Base-by-base conservation (phyloP, 768 basidiomycete genomes). In the Mycena latifolia region DNA sequence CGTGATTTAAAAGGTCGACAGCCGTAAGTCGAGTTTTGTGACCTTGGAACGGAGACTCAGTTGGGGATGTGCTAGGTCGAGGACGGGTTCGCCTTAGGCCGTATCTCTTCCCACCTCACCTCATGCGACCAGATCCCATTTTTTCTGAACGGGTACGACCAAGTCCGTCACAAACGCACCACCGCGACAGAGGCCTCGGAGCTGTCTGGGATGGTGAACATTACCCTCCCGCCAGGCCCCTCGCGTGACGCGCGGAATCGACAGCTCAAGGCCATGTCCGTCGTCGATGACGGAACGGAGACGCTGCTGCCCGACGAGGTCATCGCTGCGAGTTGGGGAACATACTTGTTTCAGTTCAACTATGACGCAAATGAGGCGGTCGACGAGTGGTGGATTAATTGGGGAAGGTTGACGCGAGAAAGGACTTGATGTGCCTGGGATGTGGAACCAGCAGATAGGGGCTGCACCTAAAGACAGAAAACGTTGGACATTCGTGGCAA, bases 281-380 rank as follows among this genome's bases (percentile, higher is more conserved):
- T 64, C 66, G 33, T 51, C 50, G 53, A 61, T 55, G 15, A 33
- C 22, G 46, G n/a, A 20, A 24, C 73, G 72, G 82, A 81, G 65
- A 76, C n/a, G n/a, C n/a, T n/a, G n/a, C n/a, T 77, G 60, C 85
- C 87, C 59, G 84, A 87, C 69, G 85, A 86, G 78, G 4, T 77
- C 64, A 47, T 66, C n/a, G 70, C 63, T 22, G 39, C 31, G 8
- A 28, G 25, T 3, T 68, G 67, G 70, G 73, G 70, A 43, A 84
- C 85, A 77, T 85, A 72, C 54, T 56, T 48, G 54, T 61, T 66
- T 1, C 81, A 84, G 70, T 87, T 86, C 70, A 78, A 80, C 31
- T 86, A 86, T 52, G 85, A 86, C 46, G 83, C 84, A 2, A 82
- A 84, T 29, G 76, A 54, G 17, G 83, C 74, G 41, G 85, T 79